phyloP scores from a whole-genome alignment of 2,329 filamentous ascomycete species.

The Colletotrichum eremochloae region DNA sequence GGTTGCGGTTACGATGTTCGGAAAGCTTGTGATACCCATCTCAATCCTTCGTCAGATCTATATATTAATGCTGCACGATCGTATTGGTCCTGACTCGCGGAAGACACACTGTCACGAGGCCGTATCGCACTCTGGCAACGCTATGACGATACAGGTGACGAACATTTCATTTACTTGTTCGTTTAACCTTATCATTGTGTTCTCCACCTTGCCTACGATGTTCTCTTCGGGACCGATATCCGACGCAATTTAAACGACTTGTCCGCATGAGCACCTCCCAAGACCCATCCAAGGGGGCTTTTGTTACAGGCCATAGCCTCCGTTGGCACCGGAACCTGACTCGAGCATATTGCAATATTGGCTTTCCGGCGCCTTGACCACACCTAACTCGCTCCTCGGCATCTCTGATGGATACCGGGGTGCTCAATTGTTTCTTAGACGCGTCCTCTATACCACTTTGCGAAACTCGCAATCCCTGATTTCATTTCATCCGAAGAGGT shows the following conservation, averaged over 20 bases:
- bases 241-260: constrained; percentile 15
- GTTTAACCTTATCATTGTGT: background rate
- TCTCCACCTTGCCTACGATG: background rate
- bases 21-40: constrained; percentile 40
- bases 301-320: background rate
- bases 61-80: constrained; percentile 15
- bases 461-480: constrained; percentile 17
- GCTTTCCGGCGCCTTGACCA: constrained; percentile 14
- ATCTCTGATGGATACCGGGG: background rate
- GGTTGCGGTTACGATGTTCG: constrained; percentile 28
- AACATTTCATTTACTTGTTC: background rate
- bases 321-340: constrained; percentile 27
- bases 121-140: background rate
- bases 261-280: background rate
- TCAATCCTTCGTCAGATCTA: constrained; percentile 22
- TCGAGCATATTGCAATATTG: constrained; percentile 38
- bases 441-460: background rate
- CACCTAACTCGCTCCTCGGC: background rate
- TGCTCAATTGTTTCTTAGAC: background rate
- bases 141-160: background rate
- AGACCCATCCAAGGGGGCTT: constrained; percentile 9
- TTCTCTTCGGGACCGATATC: background rate
- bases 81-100: constrained; percentile 32
- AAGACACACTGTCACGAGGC: background rate
- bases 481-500: constrained; percentile 1